phyloP scores from a whole-genome alignment of 1,284 basidiomycete species.

The Termitomyces sp. region DNA sequence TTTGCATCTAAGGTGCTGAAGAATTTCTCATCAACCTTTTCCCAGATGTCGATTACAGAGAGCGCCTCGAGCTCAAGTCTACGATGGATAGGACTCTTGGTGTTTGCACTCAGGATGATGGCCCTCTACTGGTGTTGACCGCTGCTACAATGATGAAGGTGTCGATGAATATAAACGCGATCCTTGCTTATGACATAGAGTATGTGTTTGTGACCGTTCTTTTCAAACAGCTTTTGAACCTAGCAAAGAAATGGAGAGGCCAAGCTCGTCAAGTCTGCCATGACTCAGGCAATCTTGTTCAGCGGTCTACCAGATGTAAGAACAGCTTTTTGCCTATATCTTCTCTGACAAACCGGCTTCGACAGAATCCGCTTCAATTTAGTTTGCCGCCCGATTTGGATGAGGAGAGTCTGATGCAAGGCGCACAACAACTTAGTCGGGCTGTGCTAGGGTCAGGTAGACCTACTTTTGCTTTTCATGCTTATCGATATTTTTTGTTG shows the following conservation, averaged over 20 bases:
- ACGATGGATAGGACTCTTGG: constrained; percentile 64
- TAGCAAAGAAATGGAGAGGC: constrained; percentile 53
- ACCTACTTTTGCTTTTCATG: constrained; percentile 6
- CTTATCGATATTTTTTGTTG: not conserved
- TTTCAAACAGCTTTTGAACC: not conserved
- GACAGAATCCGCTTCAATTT: constrained; percentile 79
- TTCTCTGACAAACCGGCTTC: constrained; percentile 1
- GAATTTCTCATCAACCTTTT: not conserved
- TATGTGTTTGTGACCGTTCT: constrained; percentile 2
- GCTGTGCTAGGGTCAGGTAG: constrained; percentile 69
- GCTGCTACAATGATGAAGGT: constrained; percentile 65
- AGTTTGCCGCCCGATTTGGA: constrained; percentile 76
- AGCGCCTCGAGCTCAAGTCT: constrained; percentile 68
- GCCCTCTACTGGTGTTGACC: constrained; percentile 56
- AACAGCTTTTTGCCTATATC: constrained; percentile 5
- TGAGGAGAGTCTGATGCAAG: constrained; percentile 76
- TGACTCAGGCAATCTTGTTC: constrained; percentile 87
- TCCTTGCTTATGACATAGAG: constrained; percentile 28
- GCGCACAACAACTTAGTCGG: constrained; percentile 72
- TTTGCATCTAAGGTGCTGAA: not conserved
- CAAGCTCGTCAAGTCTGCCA: constrained; percentile 72
- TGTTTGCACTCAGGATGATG: constrained; percentile 48
- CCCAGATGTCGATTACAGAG: constrained; percentile 63
- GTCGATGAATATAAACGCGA: constrained; percentile 54
- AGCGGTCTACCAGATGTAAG: constrained; percentile 60